phyloP scores from a whole-genome alignment of 225 moss, liverwort and hornwort genomes.

The Lunularia cruciata region DNA sequence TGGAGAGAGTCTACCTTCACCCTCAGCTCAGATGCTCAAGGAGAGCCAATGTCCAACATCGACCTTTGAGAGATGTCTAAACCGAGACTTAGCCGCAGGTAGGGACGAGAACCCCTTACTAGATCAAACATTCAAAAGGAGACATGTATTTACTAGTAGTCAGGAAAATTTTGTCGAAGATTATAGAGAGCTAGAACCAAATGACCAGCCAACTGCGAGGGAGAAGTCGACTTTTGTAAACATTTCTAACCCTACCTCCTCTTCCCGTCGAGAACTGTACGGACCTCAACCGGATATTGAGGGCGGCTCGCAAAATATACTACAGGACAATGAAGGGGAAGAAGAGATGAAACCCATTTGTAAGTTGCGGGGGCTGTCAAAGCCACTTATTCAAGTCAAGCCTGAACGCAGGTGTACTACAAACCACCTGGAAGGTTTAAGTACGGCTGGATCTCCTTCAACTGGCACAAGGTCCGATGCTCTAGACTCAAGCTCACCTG shows the following conservation, averaged over 20 bases:
- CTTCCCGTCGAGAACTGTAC: neutral
- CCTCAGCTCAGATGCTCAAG: neutral
- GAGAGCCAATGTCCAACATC: neutral
- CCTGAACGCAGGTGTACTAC: neutral
- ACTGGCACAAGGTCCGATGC: no score
- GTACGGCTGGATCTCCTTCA: neutral
- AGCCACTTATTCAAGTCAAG: neutral
- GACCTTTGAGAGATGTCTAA: neutral
- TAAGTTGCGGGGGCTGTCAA: neutral
- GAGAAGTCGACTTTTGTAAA: neutral
- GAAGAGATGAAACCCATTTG: neutral
- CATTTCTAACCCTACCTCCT: constrained; percentile 1
- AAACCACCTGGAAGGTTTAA: neutral
- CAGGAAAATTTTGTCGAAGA: neutral
- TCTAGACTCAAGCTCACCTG: no score
- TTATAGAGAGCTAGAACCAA: neutral
- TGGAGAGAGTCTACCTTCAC: neutral
- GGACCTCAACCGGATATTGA: neutral
- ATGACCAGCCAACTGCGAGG: neutral
- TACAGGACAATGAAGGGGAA: constrained; percentile 18
- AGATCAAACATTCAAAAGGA: neutral
- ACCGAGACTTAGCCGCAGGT: neutral
- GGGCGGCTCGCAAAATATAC: neutral
- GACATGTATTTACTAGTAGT: neutral
- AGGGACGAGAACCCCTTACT: neutral